A percentile compares a stretch with the other conserved stretches of the same genome.
These are phyloP conservation scores for Holtermanniella nyarrowii DNA, from an alignment of 768 basidiomycete species.

Conservation along the genomic window DNA sequence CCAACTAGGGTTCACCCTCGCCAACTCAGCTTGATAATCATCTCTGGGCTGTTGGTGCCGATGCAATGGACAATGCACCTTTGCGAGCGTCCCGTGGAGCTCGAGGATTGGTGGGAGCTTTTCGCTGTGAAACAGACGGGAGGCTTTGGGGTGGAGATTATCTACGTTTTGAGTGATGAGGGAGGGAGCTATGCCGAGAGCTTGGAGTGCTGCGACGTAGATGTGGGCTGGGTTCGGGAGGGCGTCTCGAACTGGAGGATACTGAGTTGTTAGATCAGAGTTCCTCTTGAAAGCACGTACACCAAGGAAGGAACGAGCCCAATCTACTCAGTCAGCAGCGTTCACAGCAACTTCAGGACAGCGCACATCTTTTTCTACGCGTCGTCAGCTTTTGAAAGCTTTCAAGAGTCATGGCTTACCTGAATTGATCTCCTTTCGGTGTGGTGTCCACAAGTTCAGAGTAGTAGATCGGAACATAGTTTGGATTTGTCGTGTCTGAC, in stretches of 20 bases:
- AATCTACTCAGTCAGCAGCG: slow-evolving; percentile 44
- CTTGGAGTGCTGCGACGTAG: slow-evolving; percentile 70
- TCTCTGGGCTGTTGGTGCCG: slow-evolving; percentile 61
- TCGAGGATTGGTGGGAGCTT: slow-evolving; percentile 54
- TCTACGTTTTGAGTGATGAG: slow-evolving; percentile 71
- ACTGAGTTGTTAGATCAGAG: slow-evolving; percentile 43
- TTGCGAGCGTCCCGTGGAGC: slow-evolving; percentile 80
- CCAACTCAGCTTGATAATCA: slow-evolving; percentile 64
- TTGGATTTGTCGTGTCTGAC: slow-evolving; percentile 36
- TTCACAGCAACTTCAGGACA: background rate
- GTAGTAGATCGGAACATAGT: slow-evolving; percentile 49
- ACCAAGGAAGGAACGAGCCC: slow-evolving; percentile 45
- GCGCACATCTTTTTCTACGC: background rate
- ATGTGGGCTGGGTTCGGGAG: slow-evolving; percentile 82
- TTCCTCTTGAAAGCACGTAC: slow-evolving; percentile 11
- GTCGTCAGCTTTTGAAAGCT: background rate
- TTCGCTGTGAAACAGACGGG: slow-evolving; percentile 9
- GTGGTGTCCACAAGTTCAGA: slow-evolving; percentile 69
- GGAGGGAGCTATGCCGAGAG: slow-evolving; percentile 51
- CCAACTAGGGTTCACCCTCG: slow-evolving; percentile 68
- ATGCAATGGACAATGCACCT: slow-evolving; percentile 59
- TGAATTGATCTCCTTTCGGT: slow-evolving; percentile 58
- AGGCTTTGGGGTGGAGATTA: slow-evolving; percentile 76
- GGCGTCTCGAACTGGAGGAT: slow-evolving; percentile 70
- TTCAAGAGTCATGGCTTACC: slow-evolving; percentile 46